phyloP scores from a whole-genome alignment of 805 yeast genomes.

The Sporopachydermia lactativora region DNA sequence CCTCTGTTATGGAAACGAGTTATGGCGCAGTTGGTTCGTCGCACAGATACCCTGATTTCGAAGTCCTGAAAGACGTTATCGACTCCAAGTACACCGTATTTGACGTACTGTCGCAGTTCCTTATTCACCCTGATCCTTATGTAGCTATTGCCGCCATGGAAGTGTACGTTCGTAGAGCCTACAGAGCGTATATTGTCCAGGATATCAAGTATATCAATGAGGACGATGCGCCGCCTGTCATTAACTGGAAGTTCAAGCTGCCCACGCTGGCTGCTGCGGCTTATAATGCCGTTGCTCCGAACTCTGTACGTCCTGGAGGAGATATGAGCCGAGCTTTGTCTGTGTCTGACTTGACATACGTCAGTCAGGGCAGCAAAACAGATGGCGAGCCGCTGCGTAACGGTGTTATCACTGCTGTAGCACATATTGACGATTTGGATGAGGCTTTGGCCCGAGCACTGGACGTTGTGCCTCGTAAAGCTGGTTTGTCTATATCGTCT shows the following conservation, averaged over 20 bases:
- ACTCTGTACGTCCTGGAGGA: slow-evolving; percentile 24
- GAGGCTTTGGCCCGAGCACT: slow-evolving; percentile 67
- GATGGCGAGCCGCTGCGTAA: slow-evolving; percentile 54
- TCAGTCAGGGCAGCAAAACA: slow-evolving; percentile 54
- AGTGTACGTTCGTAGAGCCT: slow-evolving; percentile 91
- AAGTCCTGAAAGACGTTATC: slow-evolving; percentile 76
- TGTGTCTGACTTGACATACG: slow-evolving; percentile 81
- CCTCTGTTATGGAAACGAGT: slow-evolving; percentile 77
- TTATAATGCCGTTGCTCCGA: slow-evolving; percentile 36
- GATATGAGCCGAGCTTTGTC: slow-evolving; percentile 75
- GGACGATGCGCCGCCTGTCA: slow-evolving; percentile 43
- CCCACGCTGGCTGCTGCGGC: slow-evolving; percentile 63
- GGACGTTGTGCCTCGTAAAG: slow-evolving; percentile 42
- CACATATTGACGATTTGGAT: slow-evolving; percentile 81
- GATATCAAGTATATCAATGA: slow-evolving; percentile 47
- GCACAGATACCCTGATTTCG: slow-evolving; percentile 72
- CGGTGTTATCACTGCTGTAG: slow-evolving; percentile 71
- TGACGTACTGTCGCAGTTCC: slow-evolving; percentile 88
- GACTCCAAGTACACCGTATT: slow-evolving; percentile 94
- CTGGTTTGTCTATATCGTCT: slow-evolving; percentile 23
- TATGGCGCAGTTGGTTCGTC: slow-evolving; percentile 74
- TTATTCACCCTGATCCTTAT: slow-evolving; percentile 70
- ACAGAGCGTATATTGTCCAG: slow-evolving; percentile 86
- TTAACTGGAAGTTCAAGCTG: slow-evolving; percentile 81
- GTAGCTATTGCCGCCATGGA: slow-evolving; percentile 94